Conservation (phyloP, 1,284 basidiomycete genomes). For the Irpex sp. region DNA sequence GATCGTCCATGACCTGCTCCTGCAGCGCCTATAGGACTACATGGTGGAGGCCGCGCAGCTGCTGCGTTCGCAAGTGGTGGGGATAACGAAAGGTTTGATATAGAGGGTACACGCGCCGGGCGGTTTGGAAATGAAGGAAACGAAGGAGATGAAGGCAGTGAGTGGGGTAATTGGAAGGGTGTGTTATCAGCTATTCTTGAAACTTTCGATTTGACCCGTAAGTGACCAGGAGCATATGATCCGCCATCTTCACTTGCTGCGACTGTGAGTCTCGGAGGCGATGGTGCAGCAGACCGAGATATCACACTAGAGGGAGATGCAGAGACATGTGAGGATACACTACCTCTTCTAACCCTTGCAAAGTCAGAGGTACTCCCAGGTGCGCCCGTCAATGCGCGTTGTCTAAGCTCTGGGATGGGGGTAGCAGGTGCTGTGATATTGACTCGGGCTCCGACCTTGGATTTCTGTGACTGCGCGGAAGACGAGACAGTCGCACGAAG, state of each 20-base stretch:
- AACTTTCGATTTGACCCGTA: slow-evolving; percentile 27
- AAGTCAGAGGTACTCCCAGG: slow-evolving; percentile 11
- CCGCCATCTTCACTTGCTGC: slow-evolving; percentile 19
- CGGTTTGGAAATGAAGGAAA: slow-evolving; percentile 16
- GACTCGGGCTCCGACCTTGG: slow-evolving; percentile 35
- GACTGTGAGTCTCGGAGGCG: slow-evolving; percentile 12
- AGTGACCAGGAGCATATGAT: slow-evolving; percentile 10
- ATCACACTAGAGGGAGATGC: slow-evolving; percentile 10
- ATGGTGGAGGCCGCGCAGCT: slow-evolving; percentile 2
- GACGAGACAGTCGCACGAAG: slow-evolving; percentile 15
- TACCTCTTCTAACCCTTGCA: slow-evolving; percentile 19
- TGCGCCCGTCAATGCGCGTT: slow-evolving; percentile 21
- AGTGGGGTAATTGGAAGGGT: slow-evolving; percentile 13
- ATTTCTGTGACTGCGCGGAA: slow-evolving; percentile 34
- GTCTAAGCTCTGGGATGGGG: slow-evolving; percentile 20
- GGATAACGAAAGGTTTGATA: slow-evolving; percentile 22
- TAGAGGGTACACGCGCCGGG: slow-evolving; percentile 22
- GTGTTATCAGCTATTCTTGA: slow-evolving; percentile 17
- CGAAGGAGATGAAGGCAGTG: slow-evolving; percentile 17
- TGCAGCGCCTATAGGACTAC: slow-evolving; percentile 16
- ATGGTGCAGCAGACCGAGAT: slow-evolving; percentile 12
- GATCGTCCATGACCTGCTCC: slow-evolving; percentile 16
- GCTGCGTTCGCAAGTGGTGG: slow-evolving; percentile 18
- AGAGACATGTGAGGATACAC: slow-evolving; percentile 24
- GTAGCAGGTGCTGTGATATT: slow-evolving; percentile 22